These are phyloP conservation scores for Fusarium lateritium DNA, from an alignment of 2,329 filamentous ascomycete species.

Conservation along the genomic window DNA sequence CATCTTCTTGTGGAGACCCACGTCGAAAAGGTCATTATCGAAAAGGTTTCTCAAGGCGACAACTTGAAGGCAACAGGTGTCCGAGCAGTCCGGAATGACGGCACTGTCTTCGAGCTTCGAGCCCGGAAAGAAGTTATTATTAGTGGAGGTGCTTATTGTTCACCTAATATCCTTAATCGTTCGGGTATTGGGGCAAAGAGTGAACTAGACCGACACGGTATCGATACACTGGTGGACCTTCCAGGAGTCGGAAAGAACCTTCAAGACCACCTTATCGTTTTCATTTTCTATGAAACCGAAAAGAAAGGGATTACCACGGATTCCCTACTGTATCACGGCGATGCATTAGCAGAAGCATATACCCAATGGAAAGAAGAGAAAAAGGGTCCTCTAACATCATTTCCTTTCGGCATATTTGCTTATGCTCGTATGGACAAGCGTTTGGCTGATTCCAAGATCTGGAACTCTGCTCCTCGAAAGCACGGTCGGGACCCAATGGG, in stretches of 20 bases:
- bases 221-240: slow-evolving; percentile 59
- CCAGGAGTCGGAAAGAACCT: slow-evolving; percentile 67
- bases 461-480: slow-evolving; percentile 64
- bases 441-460: slow-evolving; percentile 67
- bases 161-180: slow-evolving; percentile 66
- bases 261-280: slow-evolving; percentile 66
- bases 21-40: slow-evolving; percentile 68
- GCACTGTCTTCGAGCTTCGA: slow-evolving; percentile 57
- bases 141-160: slow-evolving; percentile 65
- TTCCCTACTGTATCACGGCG: slow-evolving; percentile 66
- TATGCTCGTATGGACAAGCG: slow-evolving; percentile 74
- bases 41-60: slow-evolving; percentile 51
- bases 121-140: slow-evolving; percentile 59
- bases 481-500: slow-evolving; percentile 75
- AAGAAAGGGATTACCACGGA: slow-evolving; percentile 68
- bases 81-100: slow-evolving; percentile 57
- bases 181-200: slow-evolving; percentile 65
- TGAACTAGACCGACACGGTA: slow-evolving; percentile 59
- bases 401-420: slow-evolving; percentile 75
- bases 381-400: slow-evolving; percentile 70
- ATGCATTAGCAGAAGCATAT: slow-evolving; percentile 66
- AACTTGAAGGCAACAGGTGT: slow-evolving; percentile 62
- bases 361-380: slow-evolving; percentile 71
- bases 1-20: slow-evolving; percentile 63
- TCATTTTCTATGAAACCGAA: slow-evolving; percentile 73